Conservation (phyloP, 148 eudicot species). For the Rhododendron henanense region DNA sequence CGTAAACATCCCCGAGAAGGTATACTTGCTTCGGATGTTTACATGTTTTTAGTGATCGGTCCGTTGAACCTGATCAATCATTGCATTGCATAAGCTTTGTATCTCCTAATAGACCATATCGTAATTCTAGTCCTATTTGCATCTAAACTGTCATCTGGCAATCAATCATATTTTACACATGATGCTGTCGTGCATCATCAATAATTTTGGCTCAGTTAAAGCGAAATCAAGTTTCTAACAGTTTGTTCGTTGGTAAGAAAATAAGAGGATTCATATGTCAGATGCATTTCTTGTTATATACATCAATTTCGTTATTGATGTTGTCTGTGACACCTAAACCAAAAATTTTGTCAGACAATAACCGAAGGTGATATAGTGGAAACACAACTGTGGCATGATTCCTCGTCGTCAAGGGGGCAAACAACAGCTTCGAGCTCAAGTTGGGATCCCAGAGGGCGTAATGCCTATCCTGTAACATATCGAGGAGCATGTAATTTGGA, state of each 20-base stretch:
- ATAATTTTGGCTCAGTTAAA: not conserved
- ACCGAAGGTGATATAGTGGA: constrained; percentile 12
- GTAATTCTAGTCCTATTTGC: not conserved
- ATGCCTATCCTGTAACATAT: no score
- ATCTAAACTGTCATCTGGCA: not conserved
- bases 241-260: no score
- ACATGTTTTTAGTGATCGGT: not conserved
- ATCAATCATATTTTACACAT: not conserved
- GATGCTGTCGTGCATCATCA: not conserved
- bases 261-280: no score
- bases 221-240: no score
- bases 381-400: constrained; percentile 23
- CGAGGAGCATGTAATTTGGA: no score
- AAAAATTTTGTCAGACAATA: constrained; percentile 3
- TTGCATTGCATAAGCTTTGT: not conserved
- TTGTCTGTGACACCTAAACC: not conserved
- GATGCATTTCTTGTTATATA: no score
- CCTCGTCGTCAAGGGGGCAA: no score
- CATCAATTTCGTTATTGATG: not conserved
- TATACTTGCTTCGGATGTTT: not conserved
- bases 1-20: constrained; percentile 25
- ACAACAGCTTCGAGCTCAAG: no score
- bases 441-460: no score
- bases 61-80: not conserved
- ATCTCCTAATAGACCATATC: not conserved